Evolutionary conservation across 73 alveolate species (phyloP), one percentile per base, ranked within the genome.

Genomic region (Uronychia binucleata): DNA sequence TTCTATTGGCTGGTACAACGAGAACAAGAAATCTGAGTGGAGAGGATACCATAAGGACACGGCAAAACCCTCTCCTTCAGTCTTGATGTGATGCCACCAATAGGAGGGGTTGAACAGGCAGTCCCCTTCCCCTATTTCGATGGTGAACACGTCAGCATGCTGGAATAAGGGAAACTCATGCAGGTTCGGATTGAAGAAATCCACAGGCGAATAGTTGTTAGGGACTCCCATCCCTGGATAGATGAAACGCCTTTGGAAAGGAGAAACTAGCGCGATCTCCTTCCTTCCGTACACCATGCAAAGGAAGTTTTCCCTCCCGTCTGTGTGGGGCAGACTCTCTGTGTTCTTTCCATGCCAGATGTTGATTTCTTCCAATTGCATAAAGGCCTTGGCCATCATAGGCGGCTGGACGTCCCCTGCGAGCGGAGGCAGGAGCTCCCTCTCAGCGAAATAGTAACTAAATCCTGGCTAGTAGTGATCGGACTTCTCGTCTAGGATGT

Each of bases 51-150:
- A 85, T 13, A 57, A 32, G 35, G 82, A 35, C 1, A 85, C 82
- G 14, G 86, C 91, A 8, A 85, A 29, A 28, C 86, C 35, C 29
- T 77, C 91, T 5, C 76, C 59, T 1, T 58, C 82, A 77, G 86
- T 78, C 31, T 31, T 79, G 5, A 86, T 93, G 80, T 92, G 89
- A 58, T 92, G 97, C 82, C 95, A 92, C 95, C 95, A 92, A n/a
- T 86, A 82, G 0, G 90, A 92, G 0, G 97, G 97, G 0, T 86
- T 76, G 75, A 85, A 92, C 77, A 92, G 79, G 86, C 93, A 76
- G 74, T 88, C 94, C 1, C 92, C 95, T 0, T 91, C 86, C 58
- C 33, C 60, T 59, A 92, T 29, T 5, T 59, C 34, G 28, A 86
- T 57, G 29, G 34, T 79, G 75, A 34, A 32, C 1, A 89, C 85